These are phyloP conservation scores for Heritiera fomes DNA, from an alignment of 345 rosid species.

Conservation along the genomic window DNA sequence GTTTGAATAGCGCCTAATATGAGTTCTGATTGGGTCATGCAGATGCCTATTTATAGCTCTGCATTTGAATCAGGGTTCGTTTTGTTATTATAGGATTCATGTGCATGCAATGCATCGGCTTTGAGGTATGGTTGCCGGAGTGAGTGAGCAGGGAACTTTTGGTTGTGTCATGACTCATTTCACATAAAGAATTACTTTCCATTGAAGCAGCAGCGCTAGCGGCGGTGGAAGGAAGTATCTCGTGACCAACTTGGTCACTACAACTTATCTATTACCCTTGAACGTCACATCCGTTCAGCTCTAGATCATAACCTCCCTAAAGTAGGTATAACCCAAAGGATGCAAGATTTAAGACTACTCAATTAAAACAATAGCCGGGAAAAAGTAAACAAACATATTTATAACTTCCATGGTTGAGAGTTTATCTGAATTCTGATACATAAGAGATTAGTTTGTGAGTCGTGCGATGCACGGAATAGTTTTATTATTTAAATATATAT, in stretches of 20 bases:
- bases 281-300: neutral
- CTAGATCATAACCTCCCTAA: neutral
- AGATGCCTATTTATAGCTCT: constrained; percentile 16
- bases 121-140: neutral
- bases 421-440: too few species aligned
- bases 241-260: constrained; percentile 17
- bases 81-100: constrained; percentile 30
- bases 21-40: neutral
- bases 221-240: constrained; percentile 17
- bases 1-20: neutral
- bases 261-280: neutral
- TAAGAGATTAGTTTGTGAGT: too few species aligned
- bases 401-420: too few species aligned
- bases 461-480: too few species aligned
- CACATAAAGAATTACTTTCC: constrained; percentile 14
- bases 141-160: neutral
- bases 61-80: neutral
- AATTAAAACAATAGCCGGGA: too few species aligned
- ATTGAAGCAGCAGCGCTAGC: constrained; percentile 24
- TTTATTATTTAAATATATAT: too few species aligned
- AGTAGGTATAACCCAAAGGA: too few species aligned
- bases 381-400: too few species aligned
- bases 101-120: constrained; percentile 8
- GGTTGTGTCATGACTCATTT: neutral
- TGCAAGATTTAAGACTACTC: too few species aligned